Conservation (phyloP, 2,329 filamentous ascomycete species). For the Hymenotorrendiella dingleyae region DNA sequence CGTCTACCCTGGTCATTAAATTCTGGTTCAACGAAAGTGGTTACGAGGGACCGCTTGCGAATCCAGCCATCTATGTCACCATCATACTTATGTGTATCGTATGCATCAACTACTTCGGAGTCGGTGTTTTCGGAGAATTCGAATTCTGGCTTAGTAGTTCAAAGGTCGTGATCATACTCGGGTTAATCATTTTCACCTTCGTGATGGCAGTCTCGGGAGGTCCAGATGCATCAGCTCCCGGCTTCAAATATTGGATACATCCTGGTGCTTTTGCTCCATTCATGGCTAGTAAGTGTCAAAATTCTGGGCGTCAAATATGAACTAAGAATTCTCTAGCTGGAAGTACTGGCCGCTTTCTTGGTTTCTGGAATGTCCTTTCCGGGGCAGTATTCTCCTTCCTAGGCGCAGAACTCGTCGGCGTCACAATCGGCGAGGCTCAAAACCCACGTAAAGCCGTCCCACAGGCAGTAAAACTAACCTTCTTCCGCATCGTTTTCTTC, state of each 20-base stretch:
- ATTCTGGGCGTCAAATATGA: neutral
- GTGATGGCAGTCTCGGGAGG: conserved; percentile 60
- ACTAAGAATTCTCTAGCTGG: conserved; percentile 39
- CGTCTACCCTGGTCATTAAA: conserved; percentile 70
- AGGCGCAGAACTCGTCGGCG: conserved; percentile 55
- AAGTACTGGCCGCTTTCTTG: conserved; percentile 46
- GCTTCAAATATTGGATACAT: conserved; percentile 45
- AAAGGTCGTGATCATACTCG: conserved; percentile 63
- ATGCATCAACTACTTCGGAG: conserved; percentile 58
- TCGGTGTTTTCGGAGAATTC: conserved; percentile 35
- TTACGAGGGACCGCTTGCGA: conserved; percentile 40
- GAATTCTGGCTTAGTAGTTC: conserved; percentile 49
- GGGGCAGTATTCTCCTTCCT: conserved; percentile 55
- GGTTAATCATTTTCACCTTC: conserved; percentile 59
- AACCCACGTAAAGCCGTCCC: conserved; percentile 61
- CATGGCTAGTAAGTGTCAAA: conserved; percentile 16
- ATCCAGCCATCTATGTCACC: conserved; percentile 75
- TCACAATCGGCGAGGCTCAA: conserved; percentile 59
- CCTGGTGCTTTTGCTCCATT: conserved; percentile 37
- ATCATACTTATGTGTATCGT: conserved; percentile 60
- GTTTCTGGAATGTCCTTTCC: conserved; percentile 47
- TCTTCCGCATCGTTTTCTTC: conserved; percentile 57
- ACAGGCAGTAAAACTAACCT: conserved; percentile 54
- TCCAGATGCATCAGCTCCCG: conserved; percentile 46
- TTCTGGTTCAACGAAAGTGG: conserved; percentile 60